Conservation (phyloP, 176 grass and related monocot species). For the Secale cereale region DNA sequence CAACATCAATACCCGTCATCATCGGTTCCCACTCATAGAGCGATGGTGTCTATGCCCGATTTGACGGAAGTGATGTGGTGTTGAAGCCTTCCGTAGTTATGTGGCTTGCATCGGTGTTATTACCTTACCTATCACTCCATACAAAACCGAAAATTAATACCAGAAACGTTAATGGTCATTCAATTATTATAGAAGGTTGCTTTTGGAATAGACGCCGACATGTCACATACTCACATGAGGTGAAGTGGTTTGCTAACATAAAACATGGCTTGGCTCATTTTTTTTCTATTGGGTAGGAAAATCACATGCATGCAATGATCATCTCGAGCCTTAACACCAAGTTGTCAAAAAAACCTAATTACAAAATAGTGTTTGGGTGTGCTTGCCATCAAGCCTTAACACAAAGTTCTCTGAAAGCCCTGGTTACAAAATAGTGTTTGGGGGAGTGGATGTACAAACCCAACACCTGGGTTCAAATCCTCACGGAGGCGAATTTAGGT, state of each 20-base stretch:
- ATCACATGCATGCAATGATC: not conserved
- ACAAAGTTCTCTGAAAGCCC: not conserved
- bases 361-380: not conserved
- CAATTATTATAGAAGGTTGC: not conserved
- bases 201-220: not conserved
- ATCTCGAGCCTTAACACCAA: not conserved
- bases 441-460: too few species aligned
- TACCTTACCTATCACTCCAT: too few species aligned
- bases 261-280: not conserved
- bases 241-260: not conserved
- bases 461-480: too few species aligned
- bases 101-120: too few species aligned
- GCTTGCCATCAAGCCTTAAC: not conserved
- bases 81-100: too few species aligned
- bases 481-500: too few species aligned
- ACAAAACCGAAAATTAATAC: not conserved
- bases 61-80: too few species aligned
- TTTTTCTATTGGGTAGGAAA: not conserved
- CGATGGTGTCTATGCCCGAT: too few species aligned
- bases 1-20: too few species aligned
- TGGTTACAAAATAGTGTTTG: not conserved
- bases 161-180: not conserved
- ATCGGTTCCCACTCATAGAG: too few species aligned
- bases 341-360: not conserved
- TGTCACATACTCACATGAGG: not conserved